These are phyloP conservation scores for Cryptococcus floricola DNA, from an alignment of 1,284 basidiomycete species.

Conservation along the genomic window DNA sequence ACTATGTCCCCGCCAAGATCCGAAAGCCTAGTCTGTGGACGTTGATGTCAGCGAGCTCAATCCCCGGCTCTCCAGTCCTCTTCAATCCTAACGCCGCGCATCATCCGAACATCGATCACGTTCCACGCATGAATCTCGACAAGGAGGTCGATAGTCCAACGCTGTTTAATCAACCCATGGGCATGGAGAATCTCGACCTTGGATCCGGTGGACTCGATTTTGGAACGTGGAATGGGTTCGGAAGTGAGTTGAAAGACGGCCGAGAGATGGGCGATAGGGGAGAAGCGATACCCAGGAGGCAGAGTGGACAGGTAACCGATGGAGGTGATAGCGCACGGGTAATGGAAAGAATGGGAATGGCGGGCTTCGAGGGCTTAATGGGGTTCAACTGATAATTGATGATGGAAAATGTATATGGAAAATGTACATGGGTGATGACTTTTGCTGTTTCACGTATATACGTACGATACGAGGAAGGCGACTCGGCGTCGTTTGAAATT, in stretches of 20 bases:
- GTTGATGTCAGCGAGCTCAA: slow-evolving; percentile 17
- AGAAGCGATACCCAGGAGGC: too few relatives aligned
- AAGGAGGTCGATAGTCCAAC: slow-evolving; percentile 14
- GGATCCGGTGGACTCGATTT: not conserved
- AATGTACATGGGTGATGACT: too few relatives aligned
- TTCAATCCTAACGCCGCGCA: too few relatives aligned
- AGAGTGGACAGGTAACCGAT: not conserved
- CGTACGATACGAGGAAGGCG: too few relatives aligned
- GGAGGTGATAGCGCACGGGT: not conserved
- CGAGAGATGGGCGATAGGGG: too few relatives aligned
- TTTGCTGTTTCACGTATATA: too few relatives aligned
- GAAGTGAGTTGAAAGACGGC: not conserved
- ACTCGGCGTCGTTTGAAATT: too few relatives aligned
- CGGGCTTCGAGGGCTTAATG: not conserved
- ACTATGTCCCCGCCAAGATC: slow-evolving; percentile 19
- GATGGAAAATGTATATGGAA: not conserved
- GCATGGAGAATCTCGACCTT: slow-evolving; percentile 8
- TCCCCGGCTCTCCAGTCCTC: not conserved
- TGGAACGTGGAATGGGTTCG: not conserved
- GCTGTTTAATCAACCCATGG: slow-evolving; percentile 20
- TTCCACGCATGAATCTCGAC: not conserved
- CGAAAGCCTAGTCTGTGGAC: slow-evolving; percentile 29
- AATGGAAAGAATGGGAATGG: not conserved
- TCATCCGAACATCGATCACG: too few relatives aligned
- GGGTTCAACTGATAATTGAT: not conserved